These are phyloP conservation scores for Licmophora abbreviata DNA, from an alignment of 108 stramenopile species.

Conservation along the genomic window DNA sequence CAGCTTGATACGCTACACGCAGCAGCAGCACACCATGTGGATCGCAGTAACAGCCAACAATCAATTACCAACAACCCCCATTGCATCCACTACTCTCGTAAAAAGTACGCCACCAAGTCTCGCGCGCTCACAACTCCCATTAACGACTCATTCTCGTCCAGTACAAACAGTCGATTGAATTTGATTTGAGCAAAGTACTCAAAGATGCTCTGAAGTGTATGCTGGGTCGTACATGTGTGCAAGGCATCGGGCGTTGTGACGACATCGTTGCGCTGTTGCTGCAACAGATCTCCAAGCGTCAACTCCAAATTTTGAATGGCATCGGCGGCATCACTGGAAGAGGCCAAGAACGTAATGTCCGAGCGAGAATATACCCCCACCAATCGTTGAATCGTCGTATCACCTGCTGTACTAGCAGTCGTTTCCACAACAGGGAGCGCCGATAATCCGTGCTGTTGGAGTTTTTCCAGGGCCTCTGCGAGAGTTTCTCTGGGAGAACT, in stretches of 20 bases:
- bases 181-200: constrained; percentile 85
- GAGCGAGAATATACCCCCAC: constrained; percentile 71
- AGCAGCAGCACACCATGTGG: no score
- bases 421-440: constrained; percentile 84
- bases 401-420: background rate
- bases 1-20: no score
- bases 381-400: constrained; percentile 32
- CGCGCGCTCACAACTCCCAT: constrained; percentile 81
- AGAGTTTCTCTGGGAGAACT: constrained; percentile 66
- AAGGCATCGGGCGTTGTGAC: constrained; percentile 85
- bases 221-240: constrained; percentile 67
- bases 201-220: constrained; percentile 85
- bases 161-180: constrained; percentile 80
- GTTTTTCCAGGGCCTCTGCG: constrained; percentile 67
- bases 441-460: constrained; percentile 57
- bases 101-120: constrained; percentile 85
- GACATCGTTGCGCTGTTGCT: constrained; percentile 59
- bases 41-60: no score
- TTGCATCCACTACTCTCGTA: constrained; percentile 27
- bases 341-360: constrained; percentile 89
- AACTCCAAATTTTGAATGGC: constrained; percentile 81
- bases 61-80: background rate
- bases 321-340: constrained; percentile 84
- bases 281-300: constrained; percentile 61
- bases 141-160: constrained; percentile 67